A percentile compares a stretch with the other conserved stretches of the same genome.
These are phyloP conservation scores for Rubroshorea leprosula DNA, from an alignment of 345 rosid genomes.

Conservation along the genomic window DNA sequence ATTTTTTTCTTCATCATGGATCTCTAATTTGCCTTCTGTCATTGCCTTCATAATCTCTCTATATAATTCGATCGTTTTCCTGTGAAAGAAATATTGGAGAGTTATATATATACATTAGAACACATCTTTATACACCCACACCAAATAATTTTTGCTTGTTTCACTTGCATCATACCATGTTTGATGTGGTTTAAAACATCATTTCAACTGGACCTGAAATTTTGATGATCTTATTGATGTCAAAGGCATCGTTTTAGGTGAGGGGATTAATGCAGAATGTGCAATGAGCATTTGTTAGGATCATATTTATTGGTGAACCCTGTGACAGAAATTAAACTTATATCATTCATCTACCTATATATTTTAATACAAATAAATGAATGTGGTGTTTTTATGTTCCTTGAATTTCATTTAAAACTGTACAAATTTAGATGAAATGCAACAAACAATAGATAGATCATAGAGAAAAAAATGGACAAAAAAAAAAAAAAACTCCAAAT, in stretches of 20 bases:
- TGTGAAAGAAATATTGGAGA: too few relatives aligned
- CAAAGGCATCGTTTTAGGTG: constrained; percentile 6
- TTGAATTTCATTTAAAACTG: too few relatives aligned
- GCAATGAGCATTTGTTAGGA: constrained; percentile 5
- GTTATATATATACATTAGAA: too few relatives aligned
- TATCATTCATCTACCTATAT: too few relatives aligned
- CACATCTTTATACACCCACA: too few relatives aligned
- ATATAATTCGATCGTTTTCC: too few relatives aligned
- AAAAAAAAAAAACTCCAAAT: too few relatives aligned
- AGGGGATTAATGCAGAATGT: constrained; percentile 9
- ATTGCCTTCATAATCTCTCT: constrained; percentile 7
- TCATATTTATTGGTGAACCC: constrained; percentile 12
- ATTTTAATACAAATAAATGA: constrained; percentile 4
- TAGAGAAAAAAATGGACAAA: background rate
- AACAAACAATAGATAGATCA: too few relatives aligned
- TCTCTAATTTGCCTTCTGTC: constrained; percentile 19
- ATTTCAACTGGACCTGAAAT: background rate
- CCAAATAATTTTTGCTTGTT: too few relatives aligned
- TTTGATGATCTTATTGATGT: background rate
- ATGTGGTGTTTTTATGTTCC: too few relatives aligned
- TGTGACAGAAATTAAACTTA: background rate
- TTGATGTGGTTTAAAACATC: too few relatives aligned
- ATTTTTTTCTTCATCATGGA: constrained; percentile 17
- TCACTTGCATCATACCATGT: too few relatives aligned
- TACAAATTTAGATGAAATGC: background rate